Base-by-base conservation (phyloP, 257 asterid species). In the Catharanthus roseus region DNA sequence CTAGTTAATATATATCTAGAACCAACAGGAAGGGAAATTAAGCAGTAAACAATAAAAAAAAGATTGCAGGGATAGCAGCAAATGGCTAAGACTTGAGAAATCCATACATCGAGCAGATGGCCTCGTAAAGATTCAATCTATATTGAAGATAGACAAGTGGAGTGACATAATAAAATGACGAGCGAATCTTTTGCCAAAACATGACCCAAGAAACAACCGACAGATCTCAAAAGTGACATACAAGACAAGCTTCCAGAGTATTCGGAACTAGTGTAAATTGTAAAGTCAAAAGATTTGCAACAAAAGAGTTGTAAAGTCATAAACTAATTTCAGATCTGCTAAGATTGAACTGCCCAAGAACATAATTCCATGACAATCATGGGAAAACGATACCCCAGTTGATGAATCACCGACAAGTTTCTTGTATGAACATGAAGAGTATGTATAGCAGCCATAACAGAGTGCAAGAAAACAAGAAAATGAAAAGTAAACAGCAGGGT, bases 181-280 rank as follows among this genome's bases (percentile, higher is more conserved):
- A 50, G 24, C 3, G 24, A 21, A 21, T 18, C 10, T 24, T 10
- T 24, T 24, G 18, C 62, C 34, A 10, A 55, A 55, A 3, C 11
- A 24, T 55, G 62, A 34, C 63, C 34, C 10, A n/a, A 29, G 47
- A n/a, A 61, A 33, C 44, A 12, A 1, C 45, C 2, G 6, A 62
- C 67, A 62, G 67, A 62, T 60, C 65, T 60, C 24, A 62, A 34
- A n/a, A n/a, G n/a, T n/a, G n/a, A n/a, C n/a, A n/a, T n/a, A n/a
- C 7, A 60, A 23, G 21, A 60, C 31, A 31, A 29, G 34, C 36
- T 26, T 15, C 10, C 28, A 26, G 57, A 45, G n/a, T 3, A 44
- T 44, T 28, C 47, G 47, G 67, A 33, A 19, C 29, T 34, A 33
- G 47, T 49, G 67, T 45, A 33, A 19, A 29, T 34, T 33, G 67